Evolutionary conservation across 2,329 filamentous ascomycete genomes (phyloP), one percentile per base, ranked within the genome.

Genomic region (Claviceps maximensis): DNA sequence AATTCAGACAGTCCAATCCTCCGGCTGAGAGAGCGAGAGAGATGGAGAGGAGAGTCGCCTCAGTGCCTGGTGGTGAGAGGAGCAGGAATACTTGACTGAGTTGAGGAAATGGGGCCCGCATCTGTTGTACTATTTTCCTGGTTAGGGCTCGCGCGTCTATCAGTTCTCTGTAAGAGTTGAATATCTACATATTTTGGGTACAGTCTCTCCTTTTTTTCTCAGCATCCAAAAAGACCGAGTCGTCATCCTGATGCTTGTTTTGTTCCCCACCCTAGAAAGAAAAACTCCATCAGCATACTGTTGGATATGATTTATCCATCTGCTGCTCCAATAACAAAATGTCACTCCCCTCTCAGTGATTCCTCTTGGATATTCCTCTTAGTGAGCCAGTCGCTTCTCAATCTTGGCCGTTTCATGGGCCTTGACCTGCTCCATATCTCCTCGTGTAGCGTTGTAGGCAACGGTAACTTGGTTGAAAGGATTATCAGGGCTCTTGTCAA

Each of bases 401-500:
- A 87, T 83, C 77, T 86, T 89, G 59, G 69, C 65, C 71, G 76
- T 83, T 73, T 95, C 87, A 53, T 76, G 68, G 44, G 81, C 73
- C 64, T 74, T 79, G 54, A 90, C 71, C 49, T 79, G 75, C 49
- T 75, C 75, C 46, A 95, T 62, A 62, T 98, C 91, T 4, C 89
- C 87, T 69, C 80, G 85, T 23, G 77, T 79, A 52, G 87, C 80
- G 69, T 98, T 87, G 70, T 89, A 94, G 3, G 75, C 69, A 2
- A 82, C 87, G 50, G 74, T 80, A 17, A 84, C 83, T 72, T 95
- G 88, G 71, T 95, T 95, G 72, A 95, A 93, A 15, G 93, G 93
- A 68, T 98, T 98, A 62, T 97, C 91, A 1, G 87, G 84, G 63
- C 86, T 87, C 75, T 89, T 94, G 69, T 95, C 86, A 68, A 97